A percentile compares a stretch with the other conserved stretches of the same genome.
Evolutionary conservation across 768 basidiomycete species (phyloP).

Genomic region (Kwoniella sp.): DNA sequence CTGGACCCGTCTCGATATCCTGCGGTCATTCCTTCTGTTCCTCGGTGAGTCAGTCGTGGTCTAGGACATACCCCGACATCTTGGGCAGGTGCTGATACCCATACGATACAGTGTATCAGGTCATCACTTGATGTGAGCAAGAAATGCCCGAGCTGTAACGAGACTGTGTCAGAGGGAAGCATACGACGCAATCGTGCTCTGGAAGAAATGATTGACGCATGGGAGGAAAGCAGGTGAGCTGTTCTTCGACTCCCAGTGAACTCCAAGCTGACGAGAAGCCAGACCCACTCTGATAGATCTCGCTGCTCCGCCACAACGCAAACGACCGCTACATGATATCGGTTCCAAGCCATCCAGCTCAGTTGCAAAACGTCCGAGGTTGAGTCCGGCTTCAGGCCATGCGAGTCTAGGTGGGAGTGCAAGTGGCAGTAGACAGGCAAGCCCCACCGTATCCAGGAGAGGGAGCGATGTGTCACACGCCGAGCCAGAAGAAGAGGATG

Average conservation of each 20-base stretch:
- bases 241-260: background rate
- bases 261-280: background rate
- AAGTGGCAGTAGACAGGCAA: constrained; percentile 15
- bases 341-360: constrained; percentile 3
- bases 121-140: constrained; percentile 58
- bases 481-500: constrained; percentile 15
- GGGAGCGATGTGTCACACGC: background rate
- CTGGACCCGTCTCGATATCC: constrained; percentile 65
- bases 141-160: constrained; percentile 70
- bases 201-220: constrained; percentile 66
- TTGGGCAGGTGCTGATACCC: constrained; percentile 37
- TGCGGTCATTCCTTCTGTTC: constrained; percentile 80
- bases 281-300: constrained; percentile 20
- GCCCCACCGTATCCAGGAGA: constrained; percentile 10
- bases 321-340: constrained; percentile 2
- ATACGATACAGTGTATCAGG: constrained; percentile 63
- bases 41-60: constrained; percentile 18
- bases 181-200: constrained; percentile 66
- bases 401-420: background rate
- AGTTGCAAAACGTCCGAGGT: background rate
- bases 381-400: background rate
- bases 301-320: constrained; percentile 4
- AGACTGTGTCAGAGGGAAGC: constrained; percentile 59
- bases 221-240: constrained; percentile 64
- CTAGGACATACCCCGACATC: too few relatives aligned